Percentiles rank a stretch among this genome's conserved stretches.
Conservation (phyloP, 208 protist species). For the Trypanosoma boissoni region DNA sequence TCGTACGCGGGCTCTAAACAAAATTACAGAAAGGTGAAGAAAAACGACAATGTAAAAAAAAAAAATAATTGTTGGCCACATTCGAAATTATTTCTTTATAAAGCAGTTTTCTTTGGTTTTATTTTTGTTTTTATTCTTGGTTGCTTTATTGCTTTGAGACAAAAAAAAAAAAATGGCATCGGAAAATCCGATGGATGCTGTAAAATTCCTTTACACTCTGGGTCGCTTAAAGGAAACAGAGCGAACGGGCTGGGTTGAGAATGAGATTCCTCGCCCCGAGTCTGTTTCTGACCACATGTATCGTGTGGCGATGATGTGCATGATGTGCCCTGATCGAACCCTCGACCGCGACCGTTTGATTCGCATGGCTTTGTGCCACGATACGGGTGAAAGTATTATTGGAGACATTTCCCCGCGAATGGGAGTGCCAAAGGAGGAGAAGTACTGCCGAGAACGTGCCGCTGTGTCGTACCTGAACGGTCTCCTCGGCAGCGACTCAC, state of each 20-base stretch:
- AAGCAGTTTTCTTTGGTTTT: no score
- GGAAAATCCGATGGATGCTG: conserved; percentile 29
- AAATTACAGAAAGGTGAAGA: no score
- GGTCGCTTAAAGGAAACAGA: conserved; percentile 80
- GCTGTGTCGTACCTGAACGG: conserved; percentile 54
- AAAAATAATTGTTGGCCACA: no score
- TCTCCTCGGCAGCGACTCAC: conserved; percentile 31
- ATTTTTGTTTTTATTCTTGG: conserved; percentile 15
- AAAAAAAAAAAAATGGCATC: conserved; percentile 1
- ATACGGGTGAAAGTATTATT: conserved; percentile 84
- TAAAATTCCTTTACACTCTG: conserved; percentile 73
- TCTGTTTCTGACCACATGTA: conserved; percentile 93
- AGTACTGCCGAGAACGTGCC: conserved; percentile 56
- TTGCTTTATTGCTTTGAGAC: conserved; percentile 15
- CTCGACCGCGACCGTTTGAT: conserved; percentile 76
- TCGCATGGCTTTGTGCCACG: conserved; percentile 89
- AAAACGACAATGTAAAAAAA: no score
- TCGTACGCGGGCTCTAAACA: no score
- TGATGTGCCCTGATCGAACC: conserved; percentile 83
- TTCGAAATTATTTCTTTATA: no score
- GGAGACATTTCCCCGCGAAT: conserved; percentile 87
- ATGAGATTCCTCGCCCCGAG: conserved; percentile 64
- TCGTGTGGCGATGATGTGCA: conserved; percentile 87
- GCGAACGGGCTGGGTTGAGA: conserved; percentile 90
- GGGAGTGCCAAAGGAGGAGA: conserved; percentile 80